Evolutionary conservation across 768 basidiomycete genomes (phyloP).

Genomic region (Suillus cothurnatus): DNA sequence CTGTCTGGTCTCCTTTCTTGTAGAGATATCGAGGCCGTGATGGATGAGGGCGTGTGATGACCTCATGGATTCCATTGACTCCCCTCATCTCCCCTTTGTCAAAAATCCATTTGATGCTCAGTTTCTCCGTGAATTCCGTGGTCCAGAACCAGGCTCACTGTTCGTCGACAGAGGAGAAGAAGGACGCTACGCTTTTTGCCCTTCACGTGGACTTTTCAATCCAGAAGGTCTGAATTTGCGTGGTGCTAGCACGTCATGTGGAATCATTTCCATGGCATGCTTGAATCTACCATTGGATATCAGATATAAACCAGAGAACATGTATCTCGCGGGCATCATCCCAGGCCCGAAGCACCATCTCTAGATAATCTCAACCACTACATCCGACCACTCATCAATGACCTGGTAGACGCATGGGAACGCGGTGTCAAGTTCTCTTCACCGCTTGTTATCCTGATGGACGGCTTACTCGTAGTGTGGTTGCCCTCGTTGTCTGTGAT

Average conservation of each 20-base stretch:
- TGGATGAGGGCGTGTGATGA: constrained; percentile 1
- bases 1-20: background rate
- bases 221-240: too few relatives aligned
- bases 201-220: constrained; percentile 18
- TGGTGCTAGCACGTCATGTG: too few relatives aligned
- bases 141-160: background rate
- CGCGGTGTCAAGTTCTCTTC: constrained; percentile 17
- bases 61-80: background rate
- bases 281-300: too few relatives aligned
- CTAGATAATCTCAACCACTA: too few relatives aligned
- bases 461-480: constrained; percentile 7
- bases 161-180: constrained; percentile 13
- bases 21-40: background rate
- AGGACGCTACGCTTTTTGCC: constrained; percentile 30
- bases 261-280: too few relatives aligned
- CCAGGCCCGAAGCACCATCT: too few relatives aligned
- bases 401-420: constrained; percentile 18
- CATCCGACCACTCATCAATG: too few relatives aligned
- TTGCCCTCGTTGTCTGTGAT: constrained; percentile 32
- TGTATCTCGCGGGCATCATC: too few relatives aligned
- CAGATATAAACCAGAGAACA: too few relatives aligned
- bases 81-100: constrained; percentile 2
- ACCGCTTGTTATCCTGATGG: constrained; percentile 14
- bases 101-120: background rate
- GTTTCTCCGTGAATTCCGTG: background rate